Evolutionary conservation across 164 flowering plant genomes (phyloP), one percentile per base, ranked within the genome.

Genomic region (Vitis cinerea): DNA sequence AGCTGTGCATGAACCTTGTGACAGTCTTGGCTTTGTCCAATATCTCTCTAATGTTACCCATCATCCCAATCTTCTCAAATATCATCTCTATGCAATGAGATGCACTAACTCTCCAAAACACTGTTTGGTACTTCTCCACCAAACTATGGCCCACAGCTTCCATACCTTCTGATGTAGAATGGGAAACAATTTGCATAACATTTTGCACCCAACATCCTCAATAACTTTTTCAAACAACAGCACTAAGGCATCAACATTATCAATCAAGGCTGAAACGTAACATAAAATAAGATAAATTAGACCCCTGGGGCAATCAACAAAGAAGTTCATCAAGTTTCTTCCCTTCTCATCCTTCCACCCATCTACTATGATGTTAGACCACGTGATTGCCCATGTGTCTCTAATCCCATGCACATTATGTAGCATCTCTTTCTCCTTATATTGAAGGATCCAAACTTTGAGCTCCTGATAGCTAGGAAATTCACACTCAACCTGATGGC

Each of bases 281-380:
- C 57, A 59, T 3, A 91, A 84, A 9, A 74, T 70, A 10, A 91
- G 82, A 77, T 80, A 88, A 53, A 88, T 64, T 9, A 90, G 69
- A 10, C 91, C 93, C 30, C 44, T 67, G 0, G 89, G 90, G 69
- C 86, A 81, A 66, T 85, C 83, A 13, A 79, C 93, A 7, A 88
- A 29, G 75, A 89, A 74, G 65, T 72, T 80, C 10, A 88, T 65
- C 50, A 89, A 66, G 61, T 59, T 62, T 23, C 82, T 65, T 10
- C 91, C 90, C 23, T 72, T 72, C n/a, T 64, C 77, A 75, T 79
- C 79, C 15, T 60, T 73, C 93, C 93, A 91, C 31, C 83, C 85
- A 79, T 91, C 97, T 56, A 85, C 58, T 66, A 91, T 61, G 52
- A 91, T 81, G 75, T 87, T 89, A 71, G 94, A 91, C n/a, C 97